Percentiles rank a stretch among this genome's conserved stretches.
Evolutionary conservation across 495 filamentous ascomycete genomes (phyloP).

Genomic region (Aspergillus nidulans): DNA sequence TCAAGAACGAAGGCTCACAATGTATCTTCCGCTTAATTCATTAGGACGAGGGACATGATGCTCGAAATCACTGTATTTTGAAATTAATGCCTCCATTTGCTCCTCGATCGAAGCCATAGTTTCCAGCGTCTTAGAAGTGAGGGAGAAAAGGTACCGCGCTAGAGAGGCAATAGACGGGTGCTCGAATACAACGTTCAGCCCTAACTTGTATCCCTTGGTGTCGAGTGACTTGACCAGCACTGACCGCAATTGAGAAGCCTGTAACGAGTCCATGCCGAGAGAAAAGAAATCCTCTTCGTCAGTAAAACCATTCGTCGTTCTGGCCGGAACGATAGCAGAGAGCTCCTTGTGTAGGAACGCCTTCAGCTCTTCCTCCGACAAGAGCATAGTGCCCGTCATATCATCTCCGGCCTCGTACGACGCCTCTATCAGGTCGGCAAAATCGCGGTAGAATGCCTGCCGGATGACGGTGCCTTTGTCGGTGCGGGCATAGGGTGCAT

Average conservation of each 20-base stretch:
- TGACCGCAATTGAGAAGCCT: conserved; percentile 48
- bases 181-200: conserved; percentile 46
- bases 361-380: conserved; percentile 23
- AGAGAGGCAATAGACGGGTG: conserved; percentile 36
- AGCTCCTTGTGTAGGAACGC: conserved; percentile 20
- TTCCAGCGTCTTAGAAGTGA: conserved; percentile 21
- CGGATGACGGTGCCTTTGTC: conserved; percentile 57
- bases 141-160: conserved; percentile 24
- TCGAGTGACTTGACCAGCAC: conserved; percentile 24
- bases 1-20: conserved; percentile 10
- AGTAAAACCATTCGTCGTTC: conserved; percentile 1
- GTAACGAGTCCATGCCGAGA: conserved; percentile 52
- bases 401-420: conserved; percentile 36
- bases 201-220: conserved; percentile 28
- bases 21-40: conserved; percentile 16
- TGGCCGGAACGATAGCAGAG: conserved; percentile 9
- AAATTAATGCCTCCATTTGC: conserved; percentile 33
- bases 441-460: conserved; percentile 47
- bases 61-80: conserved; percentile 37
- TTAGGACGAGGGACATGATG: conserved; percentile 25
- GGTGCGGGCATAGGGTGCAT: conserved; percentile 44
- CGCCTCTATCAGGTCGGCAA: conserved; percentile 43
- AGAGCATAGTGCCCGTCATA: conserved; percentile 18
- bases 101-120: conserved; percentile 24
- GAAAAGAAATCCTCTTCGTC: conserved; percentile 49